Percentiles rank a stretch among this genome's conserved stretches.
Conservation (phyloP, 2,329 filamentous ascomycete species). For the Pestalotiopsis sp. region DNA sequence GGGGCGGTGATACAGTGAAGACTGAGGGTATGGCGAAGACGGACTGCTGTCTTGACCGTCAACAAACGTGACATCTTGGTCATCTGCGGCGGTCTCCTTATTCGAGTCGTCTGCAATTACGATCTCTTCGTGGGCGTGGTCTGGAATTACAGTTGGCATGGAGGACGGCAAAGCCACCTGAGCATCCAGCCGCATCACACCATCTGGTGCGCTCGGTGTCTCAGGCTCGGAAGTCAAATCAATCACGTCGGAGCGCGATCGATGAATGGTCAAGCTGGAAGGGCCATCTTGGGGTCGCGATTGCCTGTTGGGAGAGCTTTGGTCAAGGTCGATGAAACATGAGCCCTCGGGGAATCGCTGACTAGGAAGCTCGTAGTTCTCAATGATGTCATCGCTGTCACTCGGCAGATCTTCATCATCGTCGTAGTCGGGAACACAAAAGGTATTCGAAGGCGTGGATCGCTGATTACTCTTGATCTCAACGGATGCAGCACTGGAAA, state of each 20-base stretch:
- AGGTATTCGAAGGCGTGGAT: conserved; percentile 6
- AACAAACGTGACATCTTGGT: background rate
- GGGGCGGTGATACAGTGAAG: background rate
- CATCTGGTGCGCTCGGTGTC: too few relatives aligned
- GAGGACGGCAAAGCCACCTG: background rate
- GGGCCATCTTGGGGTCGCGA: background rate
- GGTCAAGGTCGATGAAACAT: background rate
- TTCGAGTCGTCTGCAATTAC: background rate
- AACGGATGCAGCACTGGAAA: background rate
- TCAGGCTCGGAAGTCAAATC: conserved; percentile 10
- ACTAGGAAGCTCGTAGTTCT: background rate
- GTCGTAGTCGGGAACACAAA: conserved; percentile 9
- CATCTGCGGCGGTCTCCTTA: background rate
- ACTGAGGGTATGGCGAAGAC: too few relatives aligned
- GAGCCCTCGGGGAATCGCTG: background rate
- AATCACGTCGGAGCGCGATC: conserved; percentile 3
- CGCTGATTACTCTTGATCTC: background rate
- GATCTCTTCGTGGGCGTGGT: background rate
- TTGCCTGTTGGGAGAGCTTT: background rate
- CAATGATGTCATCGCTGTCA: background rate
- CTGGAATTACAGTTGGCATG: background rate
- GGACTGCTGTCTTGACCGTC: background rate
- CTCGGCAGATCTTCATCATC: conserved; percentile 4
- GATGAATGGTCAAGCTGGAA: background rate
- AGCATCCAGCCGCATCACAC: background rate